Evolutionary conservation across 345 rosid genomes (phyloP).

Genomic region (Gossypium raimondii): DNA sequence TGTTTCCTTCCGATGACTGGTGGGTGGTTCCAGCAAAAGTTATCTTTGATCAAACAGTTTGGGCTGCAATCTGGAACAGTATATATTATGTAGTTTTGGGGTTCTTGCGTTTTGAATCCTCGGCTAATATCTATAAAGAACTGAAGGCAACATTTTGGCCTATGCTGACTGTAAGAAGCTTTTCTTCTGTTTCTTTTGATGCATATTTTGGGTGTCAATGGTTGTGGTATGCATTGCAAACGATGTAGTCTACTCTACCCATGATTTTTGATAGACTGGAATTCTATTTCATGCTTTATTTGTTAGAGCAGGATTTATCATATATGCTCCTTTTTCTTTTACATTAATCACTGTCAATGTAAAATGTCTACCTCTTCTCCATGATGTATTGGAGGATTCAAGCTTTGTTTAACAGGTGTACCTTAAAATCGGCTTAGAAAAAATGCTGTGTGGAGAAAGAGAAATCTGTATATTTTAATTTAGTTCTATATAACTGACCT

Average conservation of each 20-base stretch:
- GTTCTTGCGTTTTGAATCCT: constrained; percentile 68
- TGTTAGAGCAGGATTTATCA: background rate
- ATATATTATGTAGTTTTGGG: constrained; percentile 67
- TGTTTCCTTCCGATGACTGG: constrained; percentile 81
- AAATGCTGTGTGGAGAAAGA: background rate
- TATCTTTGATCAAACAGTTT: constrained; percentile 78
- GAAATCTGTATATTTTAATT: background rate
- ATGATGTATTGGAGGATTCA: constrained; percentile 2
- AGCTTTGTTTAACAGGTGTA: background rate
- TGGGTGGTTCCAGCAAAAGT: constrained; percentile 95
- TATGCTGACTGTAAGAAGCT: constrained; percentile 18
- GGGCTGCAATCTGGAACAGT: constrained; percentile 91
- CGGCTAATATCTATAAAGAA: constrained; percentile 47
- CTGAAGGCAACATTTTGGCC: constrained; percentile 42
- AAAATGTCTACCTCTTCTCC: background rate
- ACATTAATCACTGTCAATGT: background rate
- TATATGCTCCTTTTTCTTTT: background rate
- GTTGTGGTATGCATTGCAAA: constrained; percentile 2
- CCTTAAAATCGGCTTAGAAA: background rate
- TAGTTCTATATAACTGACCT: background rate
- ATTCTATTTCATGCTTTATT: background rate
- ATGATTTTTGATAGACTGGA: background rate
- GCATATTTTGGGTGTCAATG: background rate
- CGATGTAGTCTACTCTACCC: background rate
- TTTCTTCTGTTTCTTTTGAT: constrained; percentile 5